Conservation (phyloP, 208 protist species). For the Leishmania tarentolae region DNA sequence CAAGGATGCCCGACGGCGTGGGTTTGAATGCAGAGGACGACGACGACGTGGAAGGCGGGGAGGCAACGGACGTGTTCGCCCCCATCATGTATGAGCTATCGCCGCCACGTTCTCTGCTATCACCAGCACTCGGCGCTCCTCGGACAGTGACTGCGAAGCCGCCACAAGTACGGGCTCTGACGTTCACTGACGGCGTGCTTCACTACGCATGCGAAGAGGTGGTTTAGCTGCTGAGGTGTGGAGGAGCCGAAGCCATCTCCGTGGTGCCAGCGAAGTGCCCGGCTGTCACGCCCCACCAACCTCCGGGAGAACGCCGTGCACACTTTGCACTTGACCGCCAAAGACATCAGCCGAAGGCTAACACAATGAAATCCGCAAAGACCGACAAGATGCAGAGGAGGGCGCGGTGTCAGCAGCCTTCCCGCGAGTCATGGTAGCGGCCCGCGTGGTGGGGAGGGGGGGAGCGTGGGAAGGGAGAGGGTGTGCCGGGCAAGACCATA, state of each 20-base stretch:
- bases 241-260: not conserved
- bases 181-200: not conserved
- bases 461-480: too few species aligned
- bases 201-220: constrained; percentile 14
- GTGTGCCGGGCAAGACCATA: not conserved
- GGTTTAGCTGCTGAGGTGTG: not conserved
- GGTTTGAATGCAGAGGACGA: not conserved
- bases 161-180: constrained; percentile 9
- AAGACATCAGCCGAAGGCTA: not conserved
- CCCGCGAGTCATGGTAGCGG: not conserved
- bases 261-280: not conserved
- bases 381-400: not conserved
- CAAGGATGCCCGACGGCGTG: not conserved
- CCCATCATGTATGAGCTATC: constrained; percentile 16
- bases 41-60: not conserved
- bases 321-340: not conserved
- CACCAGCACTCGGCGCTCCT: not conserved
- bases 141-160: not conserved
- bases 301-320: not conserved
- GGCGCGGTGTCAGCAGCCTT: not conserved
- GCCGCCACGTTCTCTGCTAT: constrained; percentile 9
- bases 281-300: not conserved
- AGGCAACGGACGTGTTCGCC: not conserved
- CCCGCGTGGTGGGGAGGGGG: not conserved
- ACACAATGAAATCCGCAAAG: not conserved